Conservation (phyloP, 352 stramenopile species). For the Phytophthora quininea region DNA sequence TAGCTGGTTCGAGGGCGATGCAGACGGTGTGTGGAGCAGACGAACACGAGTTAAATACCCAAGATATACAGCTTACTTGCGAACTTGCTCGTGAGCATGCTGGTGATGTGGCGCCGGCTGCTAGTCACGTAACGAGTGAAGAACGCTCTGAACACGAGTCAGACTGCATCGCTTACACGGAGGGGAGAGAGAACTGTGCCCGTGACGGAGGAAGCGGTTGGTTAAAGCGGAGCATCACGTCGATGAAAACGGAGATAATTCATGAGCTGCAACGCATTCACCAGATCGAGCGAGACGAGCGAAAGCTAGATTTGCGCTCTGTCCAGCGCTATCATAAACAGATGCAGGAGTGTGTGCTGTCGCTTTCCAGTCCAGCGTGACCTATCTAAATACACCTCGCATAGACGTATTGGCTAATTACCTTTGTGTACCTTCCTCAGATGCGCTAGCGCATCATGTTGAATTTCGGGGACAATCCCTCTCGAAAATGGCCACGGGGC, state of each 20-base stretch:
- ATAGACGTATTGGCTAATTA: neutral
- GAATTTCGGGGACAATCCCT: neutral
- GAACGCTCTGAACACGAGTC: too few relatives aligned
- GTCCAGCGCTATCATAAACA: neutral
- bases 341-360: neutral
- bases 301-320: neutral
- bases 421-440: neutral
- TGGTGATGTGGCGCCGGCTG: too few relatives aligned
- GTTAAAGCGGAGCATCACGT: neutral
- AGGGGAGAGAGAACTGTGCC: neutral
- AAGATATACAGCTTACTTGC: too few relatives aligned
- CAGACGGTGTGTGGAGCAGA: neutral
- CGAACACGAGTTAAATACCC: too few relatives aligned
- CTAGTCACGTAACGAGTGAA: too few relatives aligned
- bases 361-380: neutral
- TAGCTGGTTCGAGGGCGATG: neutral
- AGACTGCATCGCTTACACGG: too few relatives aligned
- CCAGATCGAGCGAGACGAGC: neutral
- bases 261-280: neutral
- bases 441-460: neutral
- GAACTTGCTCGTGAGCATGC: too few relatives aligned
- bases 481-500: neutral
- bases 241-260: neutral
- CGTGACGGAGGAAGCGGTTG: neutral
- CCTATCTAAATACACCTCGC: neutral